A percentile compares a stretch with the other conserved stretches of the same genome.
phyloP scores from a whole-genome alignment of 2,329 filamentous ascomycete genomes.

The Arthrobotrys entomopaga region DNA sequence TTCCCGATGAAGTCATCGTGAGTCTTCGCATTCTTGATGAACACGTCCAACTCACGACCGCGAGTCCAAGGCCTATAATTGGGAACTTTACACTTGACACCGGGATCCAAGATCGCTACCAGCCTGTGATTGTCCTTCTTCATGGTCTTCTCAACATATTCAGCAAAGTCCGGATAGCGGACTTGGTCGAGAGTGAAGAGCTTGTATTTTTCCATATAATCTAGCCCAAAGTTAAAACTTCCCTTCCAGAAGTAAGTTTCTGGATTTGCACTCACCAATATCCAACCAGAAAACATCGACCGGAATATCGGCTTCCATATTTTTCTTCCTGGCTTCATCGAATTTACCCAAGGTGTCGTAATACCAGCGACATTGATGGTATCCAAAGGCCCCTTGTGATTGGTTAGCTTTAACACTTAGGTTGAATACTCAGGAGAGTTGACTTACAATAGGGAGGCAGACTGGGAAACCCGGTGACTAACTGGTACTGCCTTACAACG shows the following conservation, averaged over 20 bases:
- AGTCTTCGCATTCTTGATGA: conserved; percentile 45
- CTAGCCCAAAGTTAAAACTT: neutral
- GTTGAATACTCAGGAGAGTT: neutral
- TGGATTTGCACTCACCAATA: conserved; percentile 30
- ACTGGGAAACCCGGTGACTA: conserved; percentile 38
- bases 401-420: neutral
- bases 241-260: neutral
- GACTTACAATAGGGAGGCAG: conserved; percentile 48
- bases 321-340: conserved; percentile 26
- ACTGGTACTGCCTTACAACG: conserved; percentile 40
- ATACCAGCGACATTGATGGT: conserved; percentile 85
- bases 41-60: conserved; percentile 40
- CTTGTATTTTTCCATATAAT: conserved; percentile 46
- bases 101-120: conserved; percentile 46
- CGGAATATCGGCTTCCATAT: conserved; percentile 32
- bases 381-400: conserved; percentile 69
- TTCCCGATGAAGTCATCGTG: conserved; percentile 42
- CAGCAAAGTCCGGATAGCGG: conserved; percentile 34
- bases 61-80: conserved; percentile 40
- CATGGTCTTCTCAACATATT: conserved; percentile 24
- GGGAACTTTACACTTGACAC: conserved; percentile 30
- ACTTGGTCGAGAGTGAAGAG: conserved; percentile 44
- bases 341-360: conserved; percentile 61
- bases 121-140: conserved; percentile 47
- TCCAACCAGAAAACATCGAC: conserved; percentile 53